Evolutionary conservation across 805 yeast genomes (phyloP), one percentile per base, ranked within the genome.

Genomic region (Teunomyces funiuensis): DNA sequence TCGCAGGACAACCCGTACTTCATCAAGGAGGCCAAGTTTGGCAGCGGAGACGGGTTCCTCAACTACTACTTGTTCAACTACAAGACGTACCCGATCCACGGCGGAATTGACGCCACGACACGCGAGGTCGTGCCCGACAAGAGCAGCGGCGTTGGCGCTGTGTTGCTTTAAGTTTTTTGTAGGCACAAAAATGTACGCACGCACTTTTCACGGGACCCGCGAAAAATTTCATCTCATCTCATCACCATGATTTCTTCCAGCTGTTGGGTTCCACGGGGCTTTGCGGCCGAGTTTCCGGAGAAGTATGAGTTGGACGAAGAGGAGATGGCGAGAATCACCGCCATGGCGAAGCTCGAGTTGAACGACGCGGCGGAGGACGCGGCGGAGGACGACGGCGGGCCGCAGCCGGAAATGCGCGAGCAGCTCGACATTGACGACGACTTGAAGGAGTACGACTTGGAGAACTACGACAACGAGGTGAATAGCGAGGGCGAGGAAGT

Each of bases 231-330:
- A 33, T 13, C 33, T 31, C 34, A 31, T 31, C 34, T 20, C 25
- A 3, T 11, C 42, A 51, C 7, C 34, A 89, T 90, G 96, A 84
- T 91, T 49, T 88, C 99, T 28, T 85, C 97, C 19, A 82, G 93
- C 37, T 71, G 83, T 39, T 93, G 99, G 98, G 96, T 91, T 17
- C 97, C 98, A 37, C 80, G 96, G 56, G 99, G 99, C 4, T 85
- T 76, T 63, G 95, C 99, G 20, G 79, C 95, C 28, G 97, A 90
- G 63, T 87, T 83, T 58, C 98, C 99, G 5, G 88, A 81, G 55
- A 79, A 85, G 57, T 89, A 88, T 55, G 96, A 88, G 51, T 69
- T 91, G 41, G 83, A 89, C 52, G 98, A 93, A 47, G 91, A 79
- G 45, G 99, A 93, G 66, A 83, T 93, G 87, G 91, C 80, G 43